phyloP scores from a whole-genome alignment of 805 yeast genomes.

The Yarrowia sp. region DNA sequence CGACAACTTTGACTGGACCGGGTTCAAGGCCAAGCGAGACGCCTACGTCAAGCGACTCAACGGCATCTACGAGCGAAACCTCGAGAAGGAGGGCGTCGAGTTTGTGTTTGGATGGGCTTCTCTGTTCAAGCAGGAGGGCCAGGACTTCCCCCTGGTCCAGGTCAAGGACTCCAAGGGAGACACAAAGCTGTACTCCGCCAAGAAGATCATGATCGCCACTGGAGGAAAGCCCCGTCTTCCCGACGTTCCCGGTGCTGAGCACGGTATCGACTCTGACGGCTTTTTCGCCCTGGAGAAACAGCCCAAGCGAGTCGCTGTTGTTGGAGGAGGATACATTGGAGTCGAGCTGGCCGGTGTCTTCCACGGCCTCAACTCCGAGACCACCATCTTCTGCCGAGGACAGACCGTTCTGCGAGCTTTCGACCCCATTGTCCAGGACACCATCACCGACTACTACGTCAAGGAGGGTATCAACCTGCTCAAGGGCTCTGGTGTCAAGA shows the following conservation, averaged over 20 bases:
- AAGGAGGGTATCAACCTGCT: conserved; percentile 80
- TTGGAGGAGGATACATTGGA: conserved; percentile 98
- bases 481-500: conserved; percentile 55
- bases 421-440: conserved; percentile 74
- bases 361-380: conserved; percentile 80
- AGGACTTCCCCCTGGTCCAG: conserved; percentile 49
- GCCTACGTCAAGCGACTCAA: conserved; percentile 84
- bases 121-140: conserved; percentile 49
- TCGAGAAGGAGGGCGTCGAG: conserved; percentile 86
- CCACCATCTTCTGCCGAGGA: conserved; percentile 86
- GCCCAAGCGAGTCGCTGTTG: conserved; percentile 90
- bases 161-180: conserved; percentile 63
- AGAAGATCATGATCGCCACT: conserved; percentile 81
- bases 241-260: conserved; percentile 73
- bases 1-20: conserved; percentile 75
- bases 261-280: conserved; percentile 86
- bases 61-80: conserved; percentile 88
- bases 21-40: conserved; percentile 83
- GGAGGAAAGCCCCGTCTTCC: conserved; percentile 87
- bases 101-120: conserved; percentile 81
- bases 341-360: conserved; percentile 94
- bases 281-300: conserved; percentile 77
- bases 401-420: conserved; percentile 86
- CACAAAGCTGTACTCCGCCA: conserved; percentile 63
- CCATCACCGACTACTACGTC: conserved; percentile 76